Base-by-base conservation (phyloP, 1,284 basidiomycete species). In the Cryptococcus neoformans region DNA sequence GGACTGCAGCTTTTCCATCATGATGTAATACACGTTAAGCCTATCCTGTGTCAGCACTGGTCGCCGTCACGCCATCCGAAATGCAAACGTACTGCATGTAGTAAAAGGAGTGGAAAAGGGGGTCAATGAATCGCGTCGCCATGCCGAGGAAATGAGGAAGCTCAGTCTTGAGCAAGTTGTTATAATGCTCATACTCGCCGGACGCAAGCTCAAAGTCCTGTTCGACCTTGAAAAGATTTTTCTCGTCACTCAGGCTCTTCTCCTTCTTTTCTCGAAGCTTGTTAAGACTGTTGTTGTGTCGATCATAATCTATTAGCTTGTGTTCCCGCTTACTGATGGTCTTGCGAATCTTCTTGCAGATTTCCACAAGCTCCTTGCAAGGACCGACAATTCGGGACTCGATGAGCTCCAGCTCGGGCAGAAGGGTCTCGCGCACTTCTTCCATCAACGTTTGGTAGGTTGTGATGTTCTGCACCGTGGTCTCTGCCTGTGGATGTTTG, bases 261-360 rank as follows among this genome's bases (percentile, higher is more conserved):
- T 96, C 91, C 80, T 97, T 96, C 84, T 99, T 99, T 73, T 97
- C 92, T 54, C 93, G 82, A 57, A 98, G 82, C 79, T 99, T 99
- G 56, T 87, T 92, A 67, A 96, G 81, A 17, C 92, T 89, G 74
- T 97, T 98, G 79, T 97, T 98, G 83, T 86, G 90, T 47, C 96
- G 87, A 79, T 99, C 96, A 67, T 88, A 99, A 78, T 99, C 96
- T 47, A 90, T 81, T 51, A 98, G 83, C 88, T 99, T 99, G 79
- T 99, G 96, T 53, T 98, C 92, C 42, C 96, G 84, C 81, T 99
- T 99, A 12, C 87, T 90, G 69, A 95, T 91, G 36, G 87, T 92
- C 82, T 99, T 99, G 66, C 93, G 81, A 67, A 97, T 90, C 61
- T 83, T 80, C 81, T 97, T 98, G 79, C 95, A 81, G 56, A 97